Percentiles rank a stretch among this genome's conserved stretches.
These are phyloP conservation scores for Colletotrichum horii DNA, from an alignment of 2,329 filamentous ascomycete genomes.

Conservation along the genomic window DNA sequence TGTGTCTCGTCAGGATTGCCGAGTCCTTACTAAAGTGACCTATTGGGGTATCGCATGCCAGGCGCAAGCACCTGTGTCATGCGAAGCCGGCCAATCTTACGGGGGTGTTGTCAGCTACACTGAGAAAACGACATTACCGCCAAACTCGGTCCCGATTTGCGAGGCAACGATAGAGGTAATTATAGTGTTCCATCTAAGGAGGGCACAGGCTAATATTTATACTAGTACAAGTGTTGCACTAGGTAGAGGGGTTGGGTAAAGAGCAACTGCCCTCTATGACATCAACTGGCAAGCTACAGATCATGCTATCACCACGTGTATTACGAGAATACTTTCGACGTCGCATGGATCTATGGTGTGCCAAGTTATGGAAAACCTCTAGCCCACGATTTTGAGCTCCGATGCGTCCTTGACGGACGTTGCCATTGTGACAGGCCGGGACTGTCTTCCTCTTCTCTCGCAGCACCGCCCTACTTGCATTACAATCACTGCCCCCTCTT, in stretches of 20 bases:
- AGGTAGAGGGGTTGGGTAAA: not conserved
- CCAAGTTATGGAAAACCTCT: no score
- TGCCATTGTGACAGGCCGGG: not conserved
- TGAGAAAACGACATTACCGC: not conserved
- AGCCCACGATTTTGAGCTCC: no score
- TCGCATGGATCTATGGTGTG: no score
- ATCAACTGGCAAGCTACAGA: not conserved
- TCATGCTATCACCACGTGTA: not conserved
- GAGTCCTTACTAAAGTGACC: not conserved
- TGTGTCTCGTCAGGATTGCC: not conserved
- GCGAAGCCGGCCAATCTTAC: not conserved
- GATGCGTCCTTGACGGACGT: not conserved
- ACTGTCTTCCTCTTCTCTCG: not conserved
- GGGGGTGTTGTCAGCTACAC: not conserved
- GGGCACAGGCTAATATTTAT: not conserved
- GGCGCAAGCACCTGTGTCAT: not conserved
- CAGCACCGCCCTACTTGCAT: no score
- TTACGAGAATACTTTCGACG: not conserved
- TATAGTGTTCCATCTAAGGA: not conserved
- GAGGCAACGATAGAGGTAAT: not conserved
- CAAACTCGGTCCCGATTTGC: not conserved
- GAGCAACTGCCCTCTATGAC: not conserved
- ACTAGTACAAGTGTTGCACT: not conserved
- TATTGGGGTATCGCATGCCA: not conserved
- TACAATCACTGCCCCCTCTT: not conserved